Evolutionary conservation across 179 eudicot species (phyloP), one percentile per base, ranked within the genome.

Genomic region (Beta lomatogona): DNA sequence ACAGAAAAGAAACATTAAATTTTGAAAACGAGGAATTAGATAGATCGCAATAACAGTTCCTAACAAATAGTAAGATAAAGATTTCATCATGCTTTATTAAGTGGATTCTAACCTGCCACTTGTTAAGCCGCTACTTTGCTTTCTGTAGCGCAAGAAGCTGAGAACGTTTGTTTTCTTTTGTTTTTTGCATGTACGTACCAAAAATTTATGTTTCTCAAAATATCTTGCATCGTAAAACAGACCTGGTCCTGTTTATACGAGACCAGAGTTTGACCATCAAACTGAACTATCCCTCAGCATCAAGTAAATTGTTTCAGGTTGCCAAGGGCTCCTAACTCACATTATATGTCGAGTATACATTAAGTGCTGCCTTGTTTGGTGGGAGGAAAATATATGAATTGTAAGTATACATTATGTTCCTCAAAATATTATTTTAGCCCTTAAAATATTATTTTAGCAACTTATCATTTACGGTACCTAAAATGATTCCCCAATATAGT

Each of bases 21-120:
- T 9, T 36, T 18, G 57, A 55, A 14, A 71, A 48, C n/a, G 69
- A 22, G 25, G 15, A 45, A 79, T 69, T 3, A 80, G 78, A 52
- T 80, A 80, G 57, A 80, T 45, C 66, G 82, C 78, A 80, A 73
- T 63, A 61, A 52, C 53, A 64, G 15, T 41, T 21, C 16, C 3
- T 1, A 8, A 22, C 46, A 70, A 7, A 68, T 68, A 36, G 41
- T 14, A 72, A 74, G 77, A 57, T 31, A 28, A 55, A 2, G 2
- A 4, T 75, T 15, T 15, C 7, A 36, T 36, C 61, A 57, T 57
- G 48, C 57, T 75, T 73, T 31, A 25, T 28, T 7, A 5, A 55
- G 77, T 75, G 77, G 16, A 55, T 14, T 57, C 5, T 54, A 28
- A 15, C 41, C 9, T 19, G 12, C 0, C 12, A 18, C 16, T 18